phyloP scores from a whole-genome alignment of 768 basidiomycete genomes.

The Collybia sp. region DNA sequence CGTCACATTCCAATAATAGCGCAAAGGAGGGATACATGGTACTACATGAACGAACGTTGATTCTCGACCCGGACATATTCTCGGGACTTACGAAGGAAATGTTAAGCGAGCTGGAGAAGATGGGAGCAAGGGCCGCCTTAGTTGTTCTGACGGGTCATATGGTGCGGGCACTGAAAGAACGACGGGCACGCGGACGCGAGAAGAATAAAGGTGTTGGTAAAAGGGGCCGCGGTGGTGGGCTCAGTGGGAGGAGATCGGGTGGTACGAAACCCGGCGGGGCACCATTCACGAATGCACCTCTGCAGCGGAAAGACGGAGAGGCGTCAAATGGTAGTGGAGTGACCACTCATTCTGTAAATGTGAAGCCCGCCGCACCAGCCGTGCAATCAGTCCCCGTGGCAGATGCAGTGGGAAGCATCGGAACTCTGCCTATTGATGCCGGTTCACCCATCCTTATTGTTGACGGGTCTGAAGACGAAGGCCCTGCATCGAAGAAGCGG shows the following conservation, averaged over 20 bases:
- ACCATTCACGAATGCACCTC: constrained; percentile 45
- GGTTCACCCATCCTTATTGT: constrained; percentile 57
- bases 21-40: constrained; percentile 63
- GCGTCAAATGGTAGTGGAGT: background rate
- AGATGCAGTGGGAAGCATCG: background rate
- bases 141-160: constrained; percentile 81
- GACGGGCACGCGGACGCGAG: constrained; percentile 36
- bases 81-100: constrained; percentile 69
- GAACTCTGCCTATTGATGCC: constrained; percentile 10
- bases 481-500: constrained; percentile 54
- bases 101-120: constrained; percentile 68
- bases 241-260: constrained; percentile 19
- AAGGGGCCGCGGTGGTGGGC: constrained; percentile 26
- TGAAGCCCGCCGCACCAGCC: constrained; percentile 1
- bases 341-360: background rate
- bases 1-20: constrained; percentile 41
- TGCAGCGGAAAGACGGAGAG: constrained; percentile 15
- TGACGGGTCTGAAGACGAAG: constrained; percentile 56
- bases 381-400: background rate
- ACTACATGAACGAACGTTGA: constrained; percentile 77
- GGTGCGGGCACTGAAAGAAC: constrained; percentile 80
- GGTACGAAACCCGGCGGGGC: constrained; percentile 11
- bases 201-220: constrained; percentile 24
- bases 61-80: constrained; percentile 85
- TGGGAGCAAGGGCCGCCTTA: constrained; percentile 80